A percentile compares a stretch with the other conserved stretches of the same genome.
These are phyloP conservation scores for Chlamydomonas incerta DNA, from an alignment of 139 green algal genomes.

Conservation along the genomic window DNA sequence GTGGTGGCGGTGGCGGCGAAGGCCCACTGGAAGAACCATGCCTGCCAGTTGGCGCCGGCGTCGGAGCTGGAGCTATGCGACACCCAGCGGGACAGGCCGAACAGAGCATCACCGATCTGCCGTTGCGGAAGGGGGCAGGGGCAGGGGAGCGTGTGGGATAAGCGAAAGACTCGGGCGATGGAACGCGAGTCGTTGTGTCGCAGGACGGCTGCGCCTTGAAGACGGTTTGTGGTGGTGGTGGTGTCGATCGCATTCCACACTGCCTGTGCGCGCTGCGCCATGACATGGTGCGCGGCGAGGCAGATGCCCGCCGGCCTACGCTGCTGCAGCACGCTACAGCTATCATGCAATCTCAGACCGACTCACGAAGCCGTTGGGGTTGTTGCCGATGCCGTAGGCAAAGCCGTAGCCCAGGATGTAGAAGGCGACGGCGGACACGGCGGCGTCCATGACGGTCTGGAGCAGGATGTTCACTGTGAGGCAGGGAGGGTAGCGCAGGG, in stretches of 20 bases:
- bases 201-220: no score
- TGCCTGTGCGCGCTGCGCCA: no score
- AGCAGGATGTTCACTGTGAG: slow-evolving; percentile 87
- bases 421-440: slow-evolving; percentile 74
- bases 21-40: slow-evolving; percentile 80
- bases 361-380: slow-evolving; percentile 58
- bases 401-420: slow-evolving; percentile 75
- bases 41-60: slow-evolving; percentile 1
- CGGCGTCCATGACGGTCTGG: slow-evolving; percentile 87
- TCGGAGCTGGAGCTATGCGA: neutral
- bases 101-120: slow-evolving; percentile 63
- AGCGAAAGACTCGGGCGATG: no score
- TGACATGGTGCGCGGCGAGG: no score
- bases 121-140: neutral
- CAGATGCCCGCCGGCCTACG: no score
- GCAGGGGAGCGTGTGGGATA: neutral
- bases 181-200: no score
- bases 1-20: slow-evolving; percentile 79
- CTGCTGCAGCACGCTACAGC: no score
- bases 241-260: no score
- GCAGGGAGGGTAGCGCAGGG: no score
- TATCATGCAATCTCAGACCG: no score
- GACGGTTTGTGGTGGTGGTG: no score
- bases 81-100: slow-evolving; percentile 45
- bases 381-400: slow-evolving; percentile 60